These are phyloP conservation scores for Chalciporus sphaerocephalus DNA, from an alignment of 768 basidiomycete species.

Conservation along the genomic window DNA sequence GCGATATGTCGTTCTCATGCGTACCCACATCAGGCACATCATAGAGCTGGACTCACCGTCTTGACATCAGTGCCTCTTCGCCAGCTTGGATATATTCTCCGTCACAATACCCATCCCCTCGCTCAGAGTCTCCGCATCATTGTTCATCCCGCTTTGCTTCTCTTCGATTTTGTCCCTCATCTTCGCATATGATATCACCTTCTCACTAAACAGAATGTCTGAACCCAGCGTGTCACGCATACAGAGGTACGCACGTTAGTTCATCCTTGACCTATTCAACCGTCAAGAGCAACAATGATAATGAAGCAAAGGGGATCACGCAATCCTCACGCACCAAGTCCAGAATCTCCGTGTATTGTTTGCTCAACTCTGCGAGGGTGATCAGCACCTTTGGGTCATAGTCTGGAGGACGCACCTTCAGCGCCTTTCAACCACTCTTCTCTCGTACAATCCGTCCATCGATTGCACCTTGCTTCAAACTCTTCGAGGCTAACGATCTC, in stretches of 20 bases:
- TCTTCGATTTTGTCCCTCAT: constrained; percentile 22
- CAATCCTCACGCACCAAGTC: constrained; percentile 17
- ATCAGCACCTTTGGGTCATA: not conserved
- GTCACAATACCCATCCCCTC: constrained; percentile 18
- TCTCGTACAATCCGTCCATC: constrained; percentile 26
- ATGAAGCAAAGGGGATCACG: not conserved
- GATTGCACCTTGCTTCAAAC: constrained; percentile 21
- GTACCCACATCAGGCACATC: not conserved
- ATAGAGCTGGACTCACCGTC: not conserved
- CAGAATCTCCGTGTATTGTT: constrained; percentile 17
- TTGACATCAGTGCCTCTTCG: constrained; percentile 10
- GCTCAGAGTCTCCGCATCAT: constrained; percentile 14
- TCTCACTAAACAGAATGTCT: constrained; percentile 19
- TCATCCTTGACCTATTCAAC: constrained; percentile 26
- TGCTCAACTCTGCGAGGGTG: constrained; percentile 14
- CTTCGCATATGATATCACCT: constrained; percentile 15
- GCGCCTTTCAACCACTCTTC: constrained; percentile 31
- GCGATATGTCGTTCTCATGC: not conserved
- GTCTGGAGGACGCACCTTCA: constrained; percentile 20
- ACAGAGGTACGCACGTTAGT: constrained; percentile 21
- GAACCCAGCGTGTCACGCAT: not conserved
- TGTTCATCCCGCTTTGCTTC: constrained; percentile 18
- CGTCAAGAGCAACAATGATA: not conserved
- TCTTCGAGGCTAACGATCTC: constrained; percentile 21
- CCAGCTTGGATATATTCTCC: constrained; percentile 21